A percentile compares a stretch with the other conserved stretches of the same genome.
Evolutionary conservation across 75 land plant genomes (phyloP).

Genomic region (Picea sitchensis): DNA sequence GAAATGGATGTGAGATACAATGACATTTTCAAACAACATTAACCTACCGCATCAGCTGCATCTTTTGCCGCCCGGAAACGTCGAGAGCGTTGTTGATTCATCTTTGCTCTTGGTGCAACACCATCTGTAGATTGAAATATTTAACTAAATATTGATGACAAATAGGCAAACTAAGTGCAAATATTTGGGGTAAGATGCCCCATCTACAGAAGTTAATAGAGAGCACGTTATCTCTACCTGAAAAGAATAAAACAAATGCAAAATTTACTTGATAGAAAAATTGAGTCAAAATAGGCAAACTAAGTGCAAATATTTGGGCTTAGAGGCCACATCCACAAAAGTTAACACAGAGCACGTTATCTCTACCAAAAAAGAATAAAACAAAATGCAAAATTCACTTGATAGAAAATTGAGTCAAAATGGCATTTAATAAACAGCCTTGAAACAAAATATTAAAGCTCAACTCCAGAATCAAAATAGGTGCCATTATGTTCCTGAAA

Average conservation of each 20-base stretch:
- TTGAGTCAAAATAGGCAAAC: neutral
- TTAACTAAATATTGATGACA: neutral
- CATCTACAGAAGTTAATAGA: too few species aligned
- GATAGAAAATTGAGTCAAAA: too few species aligned
- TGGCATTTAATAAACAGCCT: too few species aligned
- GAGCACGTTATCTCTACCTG: too few species aligned
- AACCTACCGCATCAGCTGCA: constrained; percentile 65
- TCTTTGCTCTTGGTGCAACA: constrained; percentile 76
- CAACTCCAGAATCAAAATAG: too few species aligned
- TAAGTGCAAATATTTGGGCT: neutral
- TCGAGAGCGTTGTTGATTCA: constrained; percentile 75
- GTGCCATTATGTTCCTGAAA: too few species aligned
- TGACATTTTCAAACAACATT: neutral
- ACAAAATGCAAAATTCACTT: too few species aligned
- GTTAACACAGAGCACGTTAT: too few species aligned
- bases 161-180: neutral
- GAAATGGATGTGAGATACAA: neutral
- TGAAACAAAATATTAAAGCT: too few species aligned
- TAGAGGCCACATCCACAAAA: neutral
- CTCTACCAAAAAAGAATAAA: too few species aligned
- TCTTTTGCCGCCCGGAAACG: constrained; percentile 77
- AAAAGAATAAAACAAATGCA: too few species aligned
- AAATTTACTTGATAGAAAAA: too few species aligned
- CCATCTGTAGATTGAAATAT: constrained; percentile 24
- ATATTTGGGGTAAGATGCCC: neutral